Evolutionary conservation across 2,329 filamentous ascomycete genomes (phyloP).

Genomic region (Daldinia sp.): DNA sequence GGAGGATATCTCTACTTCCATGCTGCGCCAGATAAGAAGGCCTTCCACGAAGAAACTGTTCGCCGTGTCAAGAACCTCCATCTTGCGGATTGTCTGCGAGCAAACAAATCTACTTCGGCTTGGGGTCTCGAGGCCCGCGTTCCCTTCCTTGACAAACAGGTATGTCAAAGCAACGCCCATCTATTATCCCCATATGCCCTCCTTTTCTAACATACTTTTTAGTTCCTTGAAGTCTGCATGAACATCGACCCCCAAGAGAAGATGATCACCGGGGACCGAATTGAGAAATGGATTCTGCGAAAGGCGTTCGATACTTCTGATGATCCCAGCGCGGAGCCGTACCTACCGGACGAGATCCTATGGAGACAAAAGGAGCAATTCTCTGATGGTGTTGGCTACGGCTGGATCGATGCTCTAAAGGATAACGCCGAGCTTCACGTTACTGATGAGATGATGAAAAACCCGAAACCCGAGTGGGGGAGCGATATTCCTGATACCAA

Average conservation of each 20-base stretch:
- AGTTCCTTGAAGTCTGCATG: slow-evolving; percentile 93
- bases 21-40: slow-evolving; percentile 85
- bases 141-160: slow-evolving; percentile 94
- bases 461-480: slow-evolving; percentile 97
- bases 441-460: slow-evolving; percentile 97
- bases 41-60: slow-evolving; percentile 96
- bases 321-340: slow-evolving; percentile 80
- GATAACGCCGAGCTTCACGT: slow-evolving; percentile 90
- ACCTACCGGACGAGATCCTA: slow-evolving; percentile 94
- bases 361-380: slow-evolving; percentile 99
- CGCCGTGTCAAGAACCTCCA: slow-evolving; percentile 96
- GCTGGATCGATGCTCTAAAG: slow-evolving; percentile 98
- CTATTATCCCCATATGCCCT: neutral
- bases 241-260: slow-evolving; percentile 94
- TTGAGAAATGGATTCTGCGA: slow-evolving; percentile 98
- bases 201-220: slow-evolving; percentile 37
- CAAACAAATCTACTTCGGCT: slow-evolving; percentile 98
- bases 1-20: slow-evolving; percentile 99
- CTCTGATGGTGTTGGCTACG: slow-evolving; percentile 97
- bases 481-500: slow-evolving; percentile 92
- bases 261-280: slow-evolving; percentile 87
- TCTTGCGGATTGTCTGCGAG: slow-evolving; percentile 92
- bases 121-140: slow-evolving; percentile 99
- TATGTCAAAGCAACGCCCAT: slow-evolving; percentile 47
- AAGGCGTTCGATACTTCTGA: slow-evolving; percentile 96